Evolutionary conservation across 1,284 basidiomycete species (phyloP), one percentile per base, ranked within the genome.

Genomic region (Cutaneotrichosporon spelunceum): DNA sequence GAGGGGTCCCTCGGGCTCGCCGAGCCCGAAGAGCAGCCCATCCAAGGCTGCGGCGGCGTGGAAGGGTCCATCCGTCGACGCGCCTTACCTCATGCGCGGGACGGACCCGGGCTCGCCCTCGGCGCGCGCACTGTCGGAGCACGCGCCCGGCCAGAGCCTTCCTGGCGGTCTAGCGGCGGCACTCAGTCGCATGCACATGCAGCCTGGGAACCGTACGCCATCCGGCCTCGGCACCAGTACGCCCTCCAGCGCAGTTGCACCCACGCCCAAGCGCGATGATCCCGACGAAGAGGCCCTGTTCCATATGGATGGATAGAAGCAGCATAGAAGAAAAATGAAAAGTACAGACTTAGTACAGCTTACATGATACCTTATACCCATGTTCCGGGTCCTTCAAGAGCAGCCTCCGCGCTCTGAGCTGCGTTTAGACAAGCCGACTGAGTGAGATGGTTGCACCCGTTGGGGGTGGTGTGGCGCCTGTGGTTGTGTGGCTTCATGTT

Each of bases 101-200:
- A 65, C 56, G 47, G 70, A 73, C 60, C 75, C 69, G 24, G 72
- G 65, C 42, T 76, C 67, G 47, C 77, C 71, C 26, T 69, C 74
- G 1, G 63, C 63, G 4, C 68, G 70, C 19, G 78, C 73, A 3
- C 65, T 79, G 26, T 70, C 74, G 42, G 70, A 77, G 53, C 78
- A 79, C 62, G 74, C 77, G 1, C 78, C 78, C 7, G 78, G 78
- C 34, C 76, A 78, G 61, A 72, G 69, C 16, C 61, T 79, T 27
- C 78, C 78, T 30, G 76, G 76, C 27, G 78, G 78, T 13, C 61
- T 79, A 7, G 77, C 78, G 2, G 72, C 68, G 6, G 78, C 75
- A 2, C 65, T 79, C n/a, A 76, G 73, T 8, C 68, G 77, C 57
- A 64, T 79, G 47, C 78, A 79, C 61, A 69, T 79, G 44, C 72